A percentile compares a stretch with the other conserved stretches of the same genome.
Conservation (phyloP, 1,284 basidiomycete genomes). For the Apiotrichum siamense region DNA sequence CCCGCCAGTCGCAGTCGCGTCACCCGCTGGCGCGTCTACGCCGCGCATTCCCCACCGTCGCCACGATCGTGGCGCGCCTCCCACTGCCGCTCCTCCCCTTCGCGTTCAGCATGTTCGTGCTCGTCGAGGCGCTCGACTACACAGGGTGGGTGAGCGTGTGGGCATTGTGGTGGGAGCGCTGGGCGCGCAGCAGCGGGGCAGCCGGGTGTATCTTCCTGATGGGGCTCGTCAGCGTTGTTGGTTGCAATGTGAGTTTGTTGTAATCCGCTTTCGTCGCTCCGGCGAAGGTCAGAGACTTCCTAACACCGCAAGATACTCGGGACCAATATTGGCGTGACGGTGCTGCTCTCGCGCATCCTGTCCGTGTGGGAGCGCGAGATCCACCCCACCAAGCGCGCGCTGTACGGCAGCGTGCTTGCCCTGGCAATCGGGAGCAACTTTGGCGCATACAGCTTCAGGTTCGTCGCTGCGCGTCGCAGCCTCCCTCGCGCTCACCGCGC, state of each 20-base stretch:
- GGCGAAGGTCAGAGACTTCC: neutral
- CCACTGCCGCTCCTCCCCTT: slow-evolving; percentile 64
- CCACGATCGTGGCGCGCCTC: slow-evolving; percentile 58
- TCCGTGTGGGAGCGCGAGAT: slow-evolving; percentile 35
- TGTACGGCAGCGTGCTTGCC: slow-evolving; percentile 51
- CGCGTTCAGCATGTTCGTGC: slow-evolving; percentile 90
- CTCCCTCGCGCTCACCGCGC: neutral
- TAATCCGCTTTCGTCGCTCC: neutral
- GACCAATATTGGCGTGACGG: slow-evolving; percentile 94
- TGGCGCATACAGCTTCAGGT: slow-evolving; percentile 85
- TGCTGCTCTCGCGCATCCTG: slow-evolving; percentile 59
- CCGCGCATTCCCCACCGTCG: slow-evolving; percentile 65
- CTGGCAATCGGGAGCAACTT: slow-evolving; percentile 82
- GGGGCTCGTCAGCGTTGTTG: slow-evolving; percentile 57
- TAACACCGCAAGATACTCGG: slow-evolving; percentile 65
- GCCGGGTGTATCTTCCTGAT: slow-evolving; percentile 51
- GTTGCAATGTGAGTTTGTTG: slow-evolving; percentile 65
- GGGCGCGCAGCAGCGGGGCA: slow-evolving; percentile 47
- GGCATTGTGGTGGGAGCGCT: slow-evolving; percentile 61
- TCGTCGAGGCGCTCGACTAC: slow-evolving; percentile 75
- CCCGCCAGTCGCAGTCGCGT: neutral
- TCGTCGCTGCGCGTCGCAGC: too few relatives aligned
- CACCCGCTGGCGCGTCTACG: slow-evolving; percentile 21
- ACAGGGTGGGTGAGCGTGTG: slow-evolving; percentile 92
- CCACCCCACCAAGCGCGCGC: slow-evolving; percentile 35